Evolutionary conservation across 805 yeast genomes (phyloP).

Genomic region (Yueomyces sp.): DNA sequence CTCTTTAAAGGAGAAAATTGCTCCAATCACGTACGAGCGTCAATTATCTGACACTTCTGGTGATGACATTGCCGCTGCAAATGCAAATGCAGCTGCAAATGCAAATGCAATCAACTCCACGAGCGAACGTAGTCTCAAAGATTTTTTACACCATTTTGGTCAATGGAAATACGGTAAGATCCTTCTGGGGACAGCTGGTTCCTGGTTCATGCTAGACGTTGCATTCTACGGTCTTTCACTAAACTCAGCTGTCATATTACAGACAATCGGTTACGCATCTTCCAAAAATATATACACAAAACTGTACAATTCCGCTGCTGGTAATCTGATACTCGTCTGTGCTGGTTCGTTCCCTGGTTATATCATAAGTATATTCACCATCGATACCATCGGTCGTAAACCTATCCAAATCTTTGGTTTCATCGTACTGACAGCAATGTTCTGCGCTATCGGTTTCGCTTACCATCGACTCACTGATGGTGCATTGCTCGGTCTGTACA

Average conservation of each 20-base stretch:
- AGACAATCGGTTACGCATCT: slow-evolving; percentile 75
- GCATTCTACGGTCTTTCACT: slow-evolving; percentile 84
- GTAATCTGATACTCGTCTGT: slow-evolving; percentile 83
- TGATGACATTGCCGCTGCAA: slow-evolving; percentile 31
- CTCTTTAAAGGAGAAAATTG: slow-evolving; percentile 2
- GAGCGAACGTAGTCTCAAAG: slow-evolving; percentile 35
- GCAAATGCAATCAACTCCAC: slow-evolving; percentile 40
- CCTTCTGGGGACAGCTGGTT: slow-evolving; percentile 77
- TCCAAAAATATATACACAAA: slow-evolving; percentile 54
- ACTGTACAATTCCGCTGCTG: slow-evolving; percentile 70
- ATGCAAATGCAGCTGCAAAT: background rate
- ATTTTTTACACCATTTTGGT: slow-evolving; percentile 58
- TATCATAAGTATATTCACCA: slow-evolving; percentile 71
- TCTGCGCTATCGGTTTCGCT: slow-evolving; percentile 76
- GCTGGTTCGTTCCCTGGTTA: slow-evolving; percentile 95
- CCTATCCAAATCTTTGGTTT: slow-evolving; percentile 72
- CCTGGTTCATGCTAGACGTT: slow-evolving; percentile 84
- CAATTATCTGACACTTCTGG: slow-evolving; percentile 30
- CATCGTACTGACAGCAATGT: slow-evolving; percentile 51
- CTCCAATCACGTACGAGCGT: slow-evolving; percentile 12
- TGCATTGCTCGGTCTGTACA: slow-evolving; percentile 65
- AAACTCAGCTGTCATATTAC: slow-evolving; percentile 66
- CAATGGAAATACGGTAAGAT: slow-evolving; percentile 85
- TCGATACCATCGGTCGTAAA: slow-evolving; percentile 76
- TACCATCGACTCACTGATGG: slow-evolving; percentile 54